Evolutionary conservation across 768 basidiomycete species (phyloP), one percentile per base, ranked within the genome.

Genomic region (Hericium erinaceus): DNA sequence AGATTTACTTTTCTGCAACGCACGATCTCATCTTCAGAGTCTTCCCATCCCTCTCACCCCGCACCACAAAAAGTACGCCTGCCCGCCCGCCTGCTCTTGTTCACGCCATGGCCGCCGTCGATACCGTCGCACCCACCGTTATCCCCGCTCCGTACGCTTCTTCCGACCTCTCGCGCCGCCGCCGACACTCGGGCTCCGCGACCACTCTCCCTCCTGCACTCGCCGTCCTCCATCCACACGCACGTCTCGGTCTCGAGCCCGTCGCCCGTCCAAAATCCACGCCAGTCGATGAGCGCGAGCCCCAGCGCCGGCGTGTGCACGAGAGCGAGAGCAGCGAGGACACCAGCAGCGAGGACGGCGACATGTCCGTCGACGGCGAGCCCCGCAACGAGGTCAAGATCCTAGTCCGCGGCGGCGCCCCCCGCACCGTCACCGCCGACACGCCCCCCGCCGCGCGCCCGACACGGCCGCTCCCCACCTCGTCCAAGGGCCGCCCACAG

Each of bases 251-350:
- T 22, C 64, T 73, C 1, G 64, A 69, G 39, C 80, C 83, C 6
- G 83, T 83, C 7, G 85, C 84, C 3, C 78, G 87, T 18, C 87
- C 87, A 18, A 87, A 89, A 67, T 87, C 85, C 13, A 85, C 87
- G 0, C 87, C 87, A 2, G 77, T 73, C 9, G 73, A 83, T 28
- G 84, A 87, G 63, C 77, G 84, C 3, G 5, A 77, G 72, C 52
- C 76, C 77, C 48, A 53, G 53, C 44, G 50, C 48, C 33, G 55
- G 51, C n/a, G 60, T 55, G 16, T 50, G 63, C 58, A 53, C 57
- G 33, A 52, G 40, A 52, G 40, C 53, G 60, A 59, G 18, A 60
- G 55, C 57, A 60, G 52, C 55, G 67, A 40, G 55, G 62, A 62
- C 68, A 18, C 15, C 40, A 41, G 40, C 40, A 18, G 18, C 40